Evolutionary conservation across 2,329 filamentous ascomycete species (phyloP), one percentile per base, ranked within the genome.

Genomic region (Chrysoporthe deuterocubensis): DNA sequence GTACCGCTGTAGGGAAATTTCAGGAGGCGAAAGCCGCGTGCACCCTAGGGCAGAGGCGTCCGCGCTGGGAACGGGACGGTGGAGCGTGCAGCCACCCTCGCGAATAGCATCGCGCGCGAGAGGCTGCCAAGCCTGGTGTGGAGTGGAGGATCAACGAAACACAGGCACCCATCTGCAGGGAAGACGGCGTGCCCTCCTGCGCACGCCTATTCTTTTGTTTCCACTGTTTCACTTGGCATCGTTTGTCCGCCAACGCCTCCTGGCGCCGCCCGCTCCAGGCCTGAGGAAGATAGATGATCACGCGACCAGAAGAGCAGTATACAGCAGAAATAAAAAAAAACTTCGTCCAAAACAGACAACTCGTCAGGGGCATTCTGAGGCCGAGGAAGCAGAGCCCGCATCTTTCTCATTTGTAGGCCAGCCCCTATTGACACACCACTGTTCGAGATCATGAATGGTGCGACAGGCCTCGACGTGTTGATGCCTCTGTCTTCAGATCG

Each of bases 161-260:
- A 37, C 52, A 37, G 26, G 18, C 6, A 18, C n/a, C 16, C 26
- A 9, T 37, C 5, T 4, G 7, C 52, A 46, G 52, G 54, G 13
- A 57, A 14, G 16, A 3, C 16, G 18, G 16, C 5, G 40, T 40
- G 54, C 54, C 40, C 3, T 57, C 52, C 52, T 37, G 32, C 32
- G 11, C 6, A 21, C 14, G 14, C 26, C 34, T 37, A 34, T 57
- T 37, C 52, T n/a, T 18, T 57, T 57, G 32, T 54, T 57, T 57
- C 54, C 54, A 40, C 40, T 32, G 32, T 57, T 57, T 57, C 34
- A 54, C 21, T 54, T 54, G 50, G 50, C 50, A 54, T 54, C 3
- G 16, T 54, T 54, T 16, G 3, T 54, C 13, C 50, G 50, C 13
- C 50, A 32, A 26, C 48, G 13, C 32, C 7, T 40, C 32, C 13